These are phyloP conservation scores for Lantana camara DNA, from an alignment of 257 asterid species.

Conservation along the genomic window DNA sequence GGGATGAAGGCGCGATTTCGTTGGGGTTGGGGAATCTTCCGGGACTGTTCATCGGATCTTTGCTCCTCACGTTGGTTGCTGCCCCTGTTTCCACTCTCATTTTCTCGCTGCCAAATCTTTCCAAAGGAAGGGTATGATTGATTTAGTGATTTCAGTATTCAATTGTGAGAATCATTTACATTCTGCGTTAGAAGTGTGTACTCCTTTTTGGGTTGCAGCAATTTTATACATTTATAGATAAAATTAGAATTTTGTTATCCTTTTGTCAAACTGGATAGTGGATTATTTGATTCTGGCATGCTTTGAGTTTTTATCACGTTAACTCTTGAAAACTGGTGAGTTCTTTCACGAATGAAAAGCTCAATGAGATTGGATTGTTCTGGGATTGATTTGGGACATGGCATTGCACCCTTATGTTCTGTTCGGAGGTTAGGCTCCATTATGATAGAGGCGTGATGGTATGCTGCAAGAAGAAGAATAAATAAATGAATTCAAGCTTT, in stretches of 20 bases:
- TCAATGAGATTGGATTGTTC: background rate
- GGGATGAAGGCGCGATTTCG: constrained; percentile 99
- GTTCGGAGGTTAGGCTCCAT: background rate
- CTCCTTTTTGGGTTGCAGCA: background rate
- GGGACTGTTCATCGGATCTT: constrained; percentile 79
- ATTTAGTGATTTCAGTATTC: constrained; percentile 19
- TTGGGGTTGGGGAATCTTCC: constrained; percentile 85
- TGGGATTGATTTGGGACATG: background rate
- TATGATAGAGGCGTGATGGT: background rate
- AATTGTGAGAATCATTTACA: background rate
- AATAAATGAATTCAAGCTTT: too few species aligned
- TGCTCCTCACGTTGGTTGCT: constrained; percentile 83
- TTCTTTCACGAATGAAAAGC: background rate
- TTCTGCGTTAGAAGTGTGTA: background rate
- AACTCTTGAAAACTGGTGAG: background rate
- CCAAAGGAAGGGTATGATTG: constrained; percentile 71
- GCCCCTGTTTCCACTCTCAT: constrained; percentile 92
- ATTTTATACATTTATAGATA: constrained; percentile 1
- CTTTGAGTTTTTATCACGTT: constrained; percentile 1
- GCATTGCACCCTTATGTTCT: background rate
- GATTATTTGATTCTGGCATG: background rate
- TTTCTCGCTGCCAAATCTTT: constrained; percentile 89
- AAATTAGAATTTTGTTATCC: background rate
- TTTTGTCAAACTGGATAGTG: background rate
- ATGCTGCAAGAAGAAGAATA: too few species aligned